Evolutionary conservation across 176 grass and related monocot genomes (phyloP).

Genomic region (Avena sativa): DNA sequence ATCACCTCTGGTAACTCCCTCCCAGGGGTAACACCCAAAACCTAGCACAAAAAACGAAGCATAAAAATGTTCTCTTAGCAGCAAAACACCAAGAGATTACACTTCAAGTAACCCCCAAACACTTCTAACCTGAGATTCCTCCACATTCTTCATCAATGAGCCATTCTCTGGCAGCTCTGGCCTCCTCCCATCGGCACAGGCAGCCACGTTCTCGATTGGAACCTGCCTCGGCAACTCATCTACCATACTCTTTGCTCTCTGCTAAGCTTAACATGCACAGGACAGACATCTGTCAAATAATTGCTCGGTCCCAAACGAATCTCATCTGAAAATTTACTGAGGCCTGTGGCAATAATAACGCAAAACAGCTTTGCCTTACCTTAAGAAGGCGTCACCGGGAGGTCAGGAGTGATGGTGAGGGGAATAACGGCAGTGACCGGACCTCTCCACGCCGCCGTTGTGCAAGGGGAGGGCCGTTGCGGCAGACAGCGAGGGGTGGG

Average conservation of each 20-base stretch:
- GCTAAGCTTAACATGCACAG: neutral
- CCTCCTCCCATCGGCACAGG: constrained; percentile 32
- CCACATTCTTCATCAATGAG: constrained; percentile 10
- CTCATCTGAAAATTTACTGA: neutral
- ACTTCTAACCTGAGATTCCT: constrained; percentile 47
- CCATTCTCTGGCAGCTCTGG: constrained; percentile 17
- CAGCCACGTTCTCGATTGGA: neutral
- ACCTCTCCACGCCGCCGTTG: neutral
- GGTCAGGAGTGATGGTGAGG: neutral
- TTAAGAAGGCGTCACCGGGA: neutral
- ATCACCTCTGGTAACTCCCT: constrained; percentile 48
- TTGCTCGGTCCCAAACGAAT: neutral
- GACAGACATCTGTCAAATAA: neutral
- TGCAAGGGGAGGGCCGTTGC: neutral
- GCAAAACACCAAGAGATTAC: neutral
- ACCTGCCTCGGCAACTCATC: constrained; percentile 30
- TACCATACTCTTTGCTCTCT: constrained; percentile 31
- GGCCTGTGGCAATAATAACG: neutral
- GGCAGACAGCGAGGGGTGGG: neutral
- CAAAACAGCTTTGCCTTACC: neutral
- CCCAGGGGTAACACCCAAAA: constrained; percentile 29
- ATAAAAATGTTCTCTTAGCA: neutral
- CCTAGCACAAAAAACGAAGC: constrained; percentile 40
- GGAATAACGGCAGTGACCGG: neutral
- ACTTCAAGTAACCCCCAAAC: neutral